These are phyloP conservation scores for Stagonosporopsis cucurbitacearum DNA, from an alignment of 2,329 filamentous ascomycete genomes.

Conservation along the genomic window DNA sequence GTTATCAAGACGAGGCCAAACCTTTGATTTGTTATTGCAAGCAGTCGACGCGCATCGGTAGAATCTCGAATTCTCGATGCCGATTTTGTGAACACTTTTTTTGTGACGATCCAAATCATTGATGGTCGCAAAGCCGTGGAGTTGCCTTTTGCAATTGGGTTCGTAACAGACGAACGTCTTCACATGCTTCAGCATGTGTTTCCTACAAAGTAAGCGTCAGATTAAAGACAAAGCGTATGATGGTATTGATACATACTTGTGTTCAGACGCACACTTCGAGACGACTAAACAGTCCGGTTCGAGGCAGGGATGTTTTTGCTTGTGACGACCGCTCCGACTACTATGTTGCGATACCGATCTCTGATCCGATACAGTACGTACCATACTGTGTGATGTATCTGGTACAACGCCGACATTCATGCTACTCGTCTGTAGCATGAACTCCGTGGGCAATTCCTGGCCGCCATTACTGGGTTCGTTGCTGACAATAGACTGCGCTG, in stretches of 20 bases:
- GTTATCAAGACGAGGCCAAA: conserved; percentile 84
- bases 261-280: conserved; percentile 46
- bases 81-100: conserved; percentile 70
- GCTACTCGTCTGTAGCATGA: conserved; percentile 23
- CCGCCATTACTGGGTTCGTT: conserved; percentile 31
- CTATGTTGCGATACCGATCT: conserved; percentile 32
- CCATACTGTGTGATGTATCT: conserved; percentile 25
- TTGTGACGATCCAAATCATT: conserved; percentile 86
- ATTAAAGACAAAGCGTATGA: background rate
- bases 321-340: conserved; percentile 28
- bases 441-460: conserved; percentile 30
- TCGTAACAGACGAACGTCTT: conserved; percentile 70
- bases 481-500: conserved; percentile 40
- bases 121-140: conserved; percentile 74
- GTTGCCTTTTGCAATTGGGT: conserved; percentile 60
- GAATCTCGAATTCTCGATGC: conserved; percentile 50
- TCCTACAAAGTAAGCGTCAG: conserved; percentile 60
- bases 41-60: conserved; percentile 65
- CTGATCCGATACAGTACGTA: conserved; percentile 29
- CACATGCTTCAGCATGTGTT: conserved; percentile 73
- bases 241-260: conserved; percentile 40
- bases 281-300: conserved; percentile 27
- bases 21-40: conserved; percentile 69
- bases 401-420: conserved; percentile 26
- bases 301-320: conserved; percentile 25